Conservation (phyloP, 2,329 filamentous ascomycete genomes). For the Fusarium nygamai region DNA sequence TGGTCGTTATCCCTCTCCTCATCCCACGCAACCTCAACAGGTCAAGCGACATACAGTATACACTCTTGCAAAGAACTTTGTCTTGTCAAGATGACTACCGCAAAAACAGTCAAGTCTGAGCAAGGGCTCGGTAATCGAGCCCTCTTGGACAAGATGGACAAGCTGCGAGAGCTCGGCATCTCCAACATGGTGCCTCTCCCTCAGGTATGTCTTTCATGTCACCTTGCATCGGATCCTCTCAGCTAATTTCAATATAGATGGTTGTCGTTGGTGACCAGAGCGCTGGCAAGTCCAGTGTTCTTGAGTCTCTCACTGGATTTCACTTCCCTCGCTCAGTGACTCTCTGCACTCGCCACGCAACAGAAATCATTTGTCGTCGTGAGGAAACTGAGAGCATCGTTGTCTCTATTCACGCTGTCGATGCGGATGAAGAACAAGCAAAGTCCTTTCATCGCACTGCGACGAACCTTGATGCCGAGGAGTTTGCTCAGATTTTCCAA, state of each 20-base stretch:
- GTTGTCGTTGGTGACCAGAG: constrained; percentile 87
- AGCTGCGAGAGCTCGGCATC: constrained; percentile 53
- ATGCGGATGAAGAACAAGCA: constrained; percentile 17
- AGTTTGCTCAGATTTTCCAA: constrained; percentile 52
- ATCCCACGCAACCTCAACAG: neutral
- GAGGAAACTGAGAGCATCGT: constrained; percentile 47
- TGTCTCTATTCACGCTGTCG: constrained; percentile 52
- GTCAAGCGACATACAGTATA: neutral
- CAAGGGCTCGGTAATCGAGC: constrained; percentile 35
- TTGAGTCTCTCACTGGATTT: constrained; percentile 70
- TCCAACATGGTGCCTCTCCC: constrained; percentile 49
- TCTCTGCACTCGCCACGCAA: constrained; percentile 61
- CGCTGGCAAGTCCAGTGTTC: constrained; percentile 85
- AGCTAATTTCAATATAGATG: constrained; percentile 62
- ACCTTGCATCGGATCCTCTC: neutral
- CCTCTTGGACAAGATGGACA: constrained; percentile 52
- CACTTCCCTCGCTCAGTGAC: constrained; percentile 56
- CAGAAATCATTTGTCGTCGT: constrained; percentile 57
- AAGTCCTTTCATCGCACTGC: constrained; percentile 44
- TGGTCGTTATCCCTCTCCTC: neutral
- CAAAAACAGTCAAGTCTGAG: neutral
- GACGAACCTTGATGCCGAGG: constrained; percentile 36
- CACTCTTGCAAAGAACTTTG: neutral
- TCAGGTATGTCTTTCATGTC: constrained; percentile 60
- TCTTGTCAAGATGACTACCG: constrained; percentile 6